These are phyloP conservation scores for Colletotrichum australisinense DNA, from an alignment of 2,329 filamentous ascomycete genomes.

Conservation along the genomic window DNA sequence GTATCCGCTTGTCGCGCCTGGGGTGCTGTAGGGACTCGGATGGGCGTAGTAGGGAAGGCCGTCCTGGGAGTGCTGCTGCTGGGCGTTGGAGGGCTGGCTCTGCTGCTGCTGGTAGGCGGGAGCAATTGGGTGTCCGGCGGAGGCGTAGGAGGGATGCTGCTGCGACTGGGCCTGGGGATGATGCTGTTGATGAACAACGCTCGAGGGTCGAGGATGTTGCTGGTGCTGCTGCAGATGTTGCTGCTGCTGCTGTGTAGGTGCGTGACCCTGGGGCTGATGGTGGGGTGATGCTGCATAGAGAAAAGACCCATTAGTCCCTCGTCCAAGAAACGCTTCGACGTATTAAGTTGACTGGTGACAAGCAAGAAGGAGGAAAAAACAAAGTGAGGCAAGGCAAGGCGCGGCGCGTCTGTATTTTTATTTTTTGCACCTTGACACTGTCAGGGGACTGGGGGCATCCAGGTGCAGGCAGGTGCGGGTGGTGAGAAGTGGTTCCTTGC, in stretches of 20 bases:
- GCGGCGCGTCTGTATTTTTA: constrained; percentile 62
- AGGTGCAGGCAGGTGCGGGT: constrained; percentile 45
- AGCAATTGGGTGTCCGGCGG: constrained; percentile 72
- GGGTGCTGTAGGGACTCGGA: constrained; percentile 84
- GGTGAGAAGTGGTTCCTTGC: constrained; percentile 12
- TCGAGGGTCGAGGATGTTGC: constrained; percentile 77
- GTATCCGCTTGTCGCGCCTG: constrained; percentile 85
- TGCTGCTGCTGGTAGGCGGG: constrained; percentile 77
- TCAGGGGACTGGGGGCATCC: constrained; percentile 55
- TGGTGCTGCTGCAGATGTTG: constrained; percentile 76
- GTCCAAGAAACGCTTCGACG: constrained; percentile 47
- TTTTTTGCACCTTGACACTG: constrained; percentile 56
- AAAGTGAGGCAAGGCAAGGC: constrained; percentile 46
- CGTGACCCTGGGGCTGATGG: constrained; percentile 79
- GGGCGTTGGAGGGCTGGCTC: constrained; percentile 69
- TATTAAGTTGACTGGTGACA: constrained; percentile 35
- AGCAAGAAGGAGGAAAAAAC: constrained; percentile 48
- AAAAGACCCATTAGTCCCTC: constrained; percentile 68
- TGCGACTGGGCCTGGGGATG: constrained; percentile 73
- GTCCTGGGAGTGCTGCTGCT: constrained; percentile 74
- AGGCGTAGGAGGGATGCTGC: constrained; percentile 75
- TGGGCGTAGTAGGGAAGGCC: constrained; percentile 79
- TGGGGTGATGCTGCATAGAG: constrained; percentile 81
- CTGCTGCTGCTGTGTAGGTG: constrained; percentile 72
- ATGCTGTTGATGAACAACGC: constrained; percentile 80